phyloP scores from a whole-genome alignment of 2,329 filamentous ascomycete genomes.

The Neonectria faginata region DNA sequence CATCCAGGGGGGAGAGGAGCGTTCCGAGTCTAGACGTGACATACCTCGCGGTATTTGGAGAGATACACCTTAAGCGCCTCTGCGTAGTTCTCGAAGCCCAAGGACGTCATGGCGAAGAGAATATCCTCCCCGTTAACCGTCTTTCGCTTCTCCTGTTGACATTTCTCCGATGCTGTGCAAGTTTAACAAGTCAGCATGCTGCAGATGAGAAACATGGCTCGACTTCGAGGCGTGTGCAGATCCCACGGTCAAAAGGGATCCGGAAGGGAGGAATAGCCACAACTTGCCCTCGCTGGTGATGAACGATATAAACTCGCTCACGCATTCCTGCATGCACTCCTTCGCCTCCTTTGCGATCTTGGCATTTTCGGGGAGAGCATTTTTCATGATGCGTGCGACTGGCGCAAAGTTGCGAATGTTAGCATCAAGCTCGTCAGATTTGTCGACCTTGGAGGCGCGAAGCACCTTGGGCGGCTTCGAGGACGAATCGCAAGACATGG shows the following conservation, averaged over 20 bases:
- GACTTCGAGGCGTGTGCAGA: conserved; percentile 21
- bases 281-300: conserved; percentile 96
- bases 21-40: conserved; percentile 45
- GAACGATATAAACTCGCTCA: conserved; percentile 99
- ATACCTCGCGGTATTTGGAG: conserved; percentile 96
- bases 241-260: conserved; percentile 19
- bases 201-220: conserved; percentile 36
- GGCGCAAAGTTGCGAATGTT: conserved; percentile 92
- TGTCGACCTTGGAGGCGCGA: conserved; percentile 61
- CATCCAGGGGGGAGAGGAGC: background rate
- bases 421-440: conserved; percentile 77
- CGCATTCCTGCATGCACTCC: conserved; percentile 99
- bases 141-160: conserved; percentile 99
- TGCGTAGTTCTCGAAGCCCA: conserved; percentile 98
- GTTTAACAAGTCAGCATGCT: conserved; percentile 35
- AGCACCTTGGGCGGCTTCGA: conserved; percentile 63
- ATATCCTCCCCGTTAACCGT: conserved; percentile 99
- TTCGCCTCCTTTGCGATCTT: conserved; percentile 99
- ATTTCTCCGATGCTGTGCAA: conserved; percentile 91
- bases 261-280: conserved; percentile 8
- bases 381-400: conserved; percentile 99
- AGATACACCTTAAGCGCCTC: conserved; percentile 98
- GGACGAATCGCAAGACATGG: conserved; percentile 71
- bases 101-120: conserved; percentile 97
- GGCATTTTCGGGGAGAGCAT: conserved; percentile 94